Conservation (phyloP, 2,329 filamentous ascomycete species). For the Laburnicola sp. region DNA sequence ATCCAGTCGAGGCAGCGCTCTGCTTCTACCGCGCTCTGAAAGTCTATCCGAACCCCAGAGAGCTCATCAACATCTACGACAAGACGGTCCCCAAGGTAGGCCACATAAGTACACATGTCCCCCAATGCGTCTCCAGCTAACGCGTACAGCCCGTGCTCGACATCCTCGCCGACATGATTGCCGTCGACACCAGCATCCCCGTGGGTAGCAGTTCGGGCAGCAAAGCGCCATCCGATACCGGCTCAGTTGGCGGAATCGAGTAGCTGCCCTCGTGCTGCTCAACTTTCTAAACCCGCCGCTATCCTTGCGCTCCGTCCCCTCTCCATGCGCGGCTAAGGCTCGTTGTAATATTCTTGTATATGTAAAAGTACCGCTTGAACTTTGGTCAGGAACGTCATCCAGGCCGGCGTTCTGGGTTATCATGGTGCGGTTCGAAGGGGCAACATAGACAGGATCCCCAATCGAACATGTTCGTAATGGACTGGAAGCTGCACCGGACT, state of each 20-base stretch:
- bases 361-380: constrained; percentile 32
- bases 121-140: constrained; percentile 16
- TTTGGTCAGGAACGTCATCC: constrained; percentile 20
- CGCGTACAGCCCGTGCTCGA: constrained; percentile 77
- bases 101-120: background rate
- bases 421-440: constrained; percentile 15
- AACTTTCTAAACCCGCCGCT: background rate
- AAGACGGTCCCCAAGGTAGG: constrained; percentile 94
- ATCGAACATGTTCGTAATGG: constrained; percentile 18
- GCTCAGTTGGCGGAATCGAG: constrained; percentile 40
- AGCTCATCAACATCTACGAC: constrained; percentile 96
- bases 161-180: constrained; percentile 97
- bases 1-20: constrained; percentile 79
- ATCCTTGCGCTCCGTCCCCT: background rate
- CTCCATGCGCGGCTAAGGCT: constrained; percentile 25
- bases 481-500: background rate
- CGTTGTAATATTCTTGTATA: constrained; percentile 43
- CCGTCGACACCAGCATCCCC: constrained; percentile 71
- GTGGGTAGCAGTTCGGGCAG: constrained; percentile 31
- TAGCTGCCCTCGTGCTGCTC: constrained; percentile 16
- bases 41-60: constrained; percentile 91
- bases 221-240: constrained; percentile 42
- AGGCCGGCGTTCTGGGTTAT: constrained; percentile 34
- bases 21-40: constrained; percentile 99
- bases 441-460: constrained; percentile 27